phyloP scores from a whole-genome alignment of 306 rosid genomes.

The Malus orientalis region DNA sequence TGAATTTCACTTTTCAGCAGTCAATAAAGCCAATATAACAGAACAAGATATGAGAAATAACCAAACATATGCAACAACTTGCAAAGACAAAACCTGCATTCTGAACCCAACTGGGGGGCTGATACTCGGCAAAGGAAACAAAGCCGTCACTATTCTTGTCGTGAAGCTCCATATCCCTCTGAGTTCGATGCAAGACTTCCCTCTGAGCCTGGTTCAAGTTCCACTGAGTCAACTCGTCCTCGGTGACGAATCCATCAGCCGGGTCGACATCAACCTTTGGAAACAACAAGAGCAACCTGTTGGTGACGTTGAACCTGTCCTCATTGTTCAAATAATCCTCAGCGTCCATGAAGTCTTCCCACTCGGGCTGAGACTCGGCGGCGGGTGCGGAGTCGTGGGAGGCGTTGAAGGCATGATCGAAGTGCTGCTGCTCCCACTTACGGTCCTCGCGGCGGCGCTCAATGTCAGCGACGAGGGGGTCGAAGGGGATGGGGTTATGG shows the following conservation, averaged over 20 bases:
- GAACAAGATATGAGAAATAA: not conserved
- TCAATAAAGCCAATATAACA: not conserved
- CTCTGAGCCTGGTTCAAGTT: constrained; percentile 56
- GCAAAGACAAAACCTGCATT: constrained; percentile 42
- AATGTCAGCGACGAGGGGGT: constrained; percentile 79
- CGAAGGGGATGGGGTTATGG: constrained; percentile 55
- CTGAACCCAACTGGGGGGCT: constrained; percentile 80
- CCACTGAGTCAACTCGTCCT: constrained; percentile 78
- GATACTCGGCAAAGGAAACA: constrained; percentile 79
- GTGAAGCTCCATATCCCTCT: constrained; percentile 80
- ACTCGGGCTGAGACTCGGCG: constrained; percentile 78
- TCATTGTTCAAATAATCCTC: constrained; percentile 82
- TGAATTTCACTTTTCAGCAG: not conserved
- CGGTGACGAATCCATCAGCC: constrained; percentile 44
- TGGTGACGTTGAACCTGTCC: constrained; percentile 76
- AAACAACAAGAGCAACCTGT: constrained; percentile 49
- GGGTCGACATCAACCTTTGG: constrained; percentile 79
- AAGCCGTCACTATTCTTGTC: constrained; percentile 73
- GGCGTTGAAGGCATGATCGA: constrained; percentile 33
- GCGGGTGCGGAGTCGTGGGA: constrained; percentile 48
- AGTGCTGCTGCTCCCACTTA: constrained; percentile 68
- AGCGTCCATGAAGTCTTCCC: constrained; percentile 84
- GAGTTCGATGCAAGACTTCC: constrained; percentile 66
- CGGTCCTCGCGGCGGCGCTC: constrained; percentile 90
- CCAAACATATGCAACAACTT: not conserved